Base-by-base conservation (phyloP, 1,284 basidiomycete species). In the Trametes versicolor region DNA sequence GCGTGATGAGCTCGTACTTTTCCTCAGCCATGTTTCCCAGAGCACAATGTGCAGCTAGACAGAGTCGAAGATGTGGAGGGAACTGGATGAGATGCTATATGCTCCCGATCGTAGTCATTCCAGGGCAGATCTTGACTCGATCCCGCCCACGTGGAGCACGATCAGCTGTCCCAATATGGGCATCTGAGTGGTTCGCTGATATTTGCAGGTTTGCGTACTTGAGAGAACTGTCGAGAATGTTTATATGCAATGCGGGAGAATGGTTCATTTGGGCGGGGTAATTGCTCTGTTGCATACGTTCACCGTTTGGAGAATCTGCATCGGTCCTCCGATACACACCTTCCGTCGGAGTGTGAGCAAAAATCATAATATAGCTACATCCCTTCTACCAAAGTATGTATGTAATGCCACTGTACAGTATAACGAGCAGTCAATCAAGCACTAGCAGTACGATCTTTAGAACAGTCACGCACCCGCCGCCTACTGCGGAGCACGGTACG, bases 1-100 rank as follows among this genome's bases (percentile, higher is more conserved):
- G 83, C 0, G 94, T 97, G 71, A 99, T 98, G 62, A 98, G 82
- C 54, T 92, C 85, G 82, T 87, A 98, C 72, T 90, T 91, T 70
- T 90, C 88, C 60, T 92, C 87, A 0, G 82, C 64, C 74, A 74
- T 75, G 34, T 50, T 15, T 32, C 13, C 32, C 17, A 19, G 4
- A 37, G 7, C 13, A 48, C 29, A 25, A 25, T 25, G 48, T 10
- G 48, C 48, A n/a, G 19, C 19, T 45, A 8, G 43, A 27, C 25
- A 17, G 25, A 27, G 25, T 2, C 2, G 5, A 8, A 49, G 25
- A 12, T 29, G 48, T 17, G 8, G 15, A 4, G 1, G 27, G 10
- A 50, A 27, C 34, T 15, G 47, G n/a, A 43, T n/a, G 25, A 41
- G n/a, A 34, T 9, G 29, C 53, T 51, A 32, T 27, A 39, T 9